A percentile compares a stretch with the other conserved stretches of the same genome.
phyloP scores from a whole-genome alignment of 164 flowering plant genomes.

The Protea cynaroides region DNA sequence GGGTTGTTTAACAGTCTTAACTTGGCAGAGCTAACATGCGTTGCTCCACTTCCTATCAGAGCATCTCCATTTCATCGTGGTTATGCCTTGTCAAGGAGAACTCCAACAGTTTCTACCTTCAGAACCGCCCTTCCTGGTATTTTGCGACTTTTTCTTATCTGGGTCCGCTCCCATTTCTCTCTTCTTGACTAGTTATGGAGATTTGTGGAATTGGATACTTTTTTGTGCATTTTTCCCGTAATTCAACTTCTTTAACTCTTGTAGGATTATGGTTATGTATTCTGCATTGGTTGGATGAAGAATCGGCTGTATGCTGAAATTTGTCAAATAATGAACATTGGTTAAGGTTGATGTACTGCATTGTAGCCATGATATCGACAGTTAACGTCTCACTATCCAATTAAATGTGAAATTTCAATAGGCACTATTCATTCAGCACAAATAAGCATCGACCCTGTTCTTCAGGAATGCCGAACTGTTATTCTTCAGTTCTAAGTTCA shows the following conservation, averaged over 20 bases:
- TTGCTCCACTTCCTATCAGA: slow-evolving; percentile 1
- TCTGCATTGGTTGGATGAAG: background rate
- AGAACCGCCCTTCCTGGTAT: slow-evolving; percentile 19
- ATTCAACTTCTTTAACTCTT: background rate
- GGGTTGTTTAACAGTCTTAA: slow-evolving; percentile 5
- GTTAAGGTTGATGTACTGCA: background rate
- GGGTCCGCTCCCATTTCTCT: background rate
- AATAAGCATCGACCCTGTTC: background rate
- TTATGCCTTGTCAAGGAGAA: slow-evolving; percentile 6
- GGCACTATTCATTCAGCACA: background rate
- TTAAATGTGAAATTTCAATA: too few relatives aligned
- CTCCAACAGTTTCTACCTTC: slow-evolving; percentile 8
- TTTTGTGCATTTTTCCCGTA: background rate
- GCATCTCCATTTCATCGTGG: slow-evolving; percentile 1
- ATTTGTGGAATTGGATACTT: background rate
- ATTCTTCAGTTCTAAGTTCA: background rate
- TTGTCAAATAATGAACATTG: background rate
- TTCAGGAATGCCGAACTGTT: background rate
- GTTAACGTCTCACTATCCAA: too few relatives aligned
- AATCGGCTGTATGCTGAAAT: background rate
- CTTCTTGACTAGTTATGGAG: background rate
- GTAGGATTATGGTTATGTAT: background rate
- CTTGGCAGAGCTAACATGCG: slow-evolving; percentile 5
- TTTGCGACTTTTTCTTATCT: background rate
- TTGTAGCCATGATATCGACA: too few relatives aligned